Evolutionary conservation across 768 basidiomycete genomes (phyloP).

Genomic region (Termitomyces sp.): DNA sequence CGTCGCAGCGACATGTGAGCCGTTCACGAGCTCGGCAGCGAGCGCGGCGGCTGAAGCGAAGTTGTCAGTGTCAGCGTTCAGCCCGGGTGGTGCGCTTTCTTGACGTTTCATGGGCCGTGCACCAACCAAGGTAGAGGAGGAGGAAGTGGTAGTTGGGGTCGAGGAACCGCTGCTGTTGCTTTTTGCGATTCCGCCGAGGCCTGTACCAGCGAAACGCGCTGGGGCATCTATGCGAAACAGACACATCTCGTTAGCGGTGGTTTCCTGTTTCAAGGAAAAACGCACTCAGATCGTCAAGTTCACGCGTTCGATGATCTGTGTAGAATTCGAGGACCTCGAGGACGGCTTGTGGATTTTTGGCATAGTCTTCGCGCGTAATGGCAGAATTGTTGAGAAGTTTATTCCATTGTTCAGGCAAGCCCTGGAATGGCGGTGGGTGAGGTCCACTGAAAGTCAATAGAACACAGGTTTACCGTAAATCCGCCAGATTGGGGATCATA

Average conservation of each 20-base stretch:
- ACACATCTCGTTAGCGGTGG: slow-evolving; percentile 9
- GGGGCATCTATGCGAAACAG: slow-evolving; percentile 39
- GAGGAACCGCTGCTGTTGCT: slow-evolving; percentile 23
- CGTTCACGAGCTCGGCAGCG: slow-evolving; percentile 61
- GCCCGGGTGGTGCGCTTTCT: slow-evolving; percentile 36
- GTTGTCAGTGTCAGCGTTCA: slow-evolving; percentile 37
- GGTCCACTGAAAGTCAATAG: not conserved
- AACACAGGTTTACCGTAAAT: slow-evolving; percentile 68
- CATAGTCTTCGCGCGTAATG: slow-evolving; percentile 97
- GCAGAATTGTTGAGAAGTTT: slow-evolving; percentile 95
- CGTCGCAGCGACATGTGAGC: slow-evolving; percentile 35
- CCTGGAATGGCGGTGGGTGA: slow-evolving; percentile 38
- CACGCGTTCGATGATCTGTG: slow-evolving; percentile 96
- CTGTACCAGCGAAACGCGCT: slow-evolving; percentile 88
- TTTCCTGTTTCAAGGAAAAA: slow-evolving; percentile 12
- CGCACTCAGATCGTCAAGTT: slow-evolving; percentile 55
- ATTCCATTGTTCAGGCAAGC: slow-evolving; percentile 96
- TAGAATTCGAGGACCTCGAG: slow-evolving; percentile 98
- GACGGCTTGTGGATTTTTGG: slow-evolving; percentile 94
- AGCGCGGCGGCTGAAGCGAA: slow-evolving; percentile 44
- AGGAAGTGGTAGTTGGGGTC: slow-evolving; percentile 14
- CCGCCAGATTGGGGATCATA: slow-evolving; percentile 92
- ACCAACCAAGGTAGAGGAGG: slow-evolving; percentile 16
- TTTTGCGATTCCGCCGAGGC: slow-evolving; percentile 70
- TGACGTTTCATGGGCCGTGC: slow-evolving; percentile 26